phyloP scores from a whole-genome alignment of 1,139 yeast species.

The Magnusiomyces magnusii region DNA sequence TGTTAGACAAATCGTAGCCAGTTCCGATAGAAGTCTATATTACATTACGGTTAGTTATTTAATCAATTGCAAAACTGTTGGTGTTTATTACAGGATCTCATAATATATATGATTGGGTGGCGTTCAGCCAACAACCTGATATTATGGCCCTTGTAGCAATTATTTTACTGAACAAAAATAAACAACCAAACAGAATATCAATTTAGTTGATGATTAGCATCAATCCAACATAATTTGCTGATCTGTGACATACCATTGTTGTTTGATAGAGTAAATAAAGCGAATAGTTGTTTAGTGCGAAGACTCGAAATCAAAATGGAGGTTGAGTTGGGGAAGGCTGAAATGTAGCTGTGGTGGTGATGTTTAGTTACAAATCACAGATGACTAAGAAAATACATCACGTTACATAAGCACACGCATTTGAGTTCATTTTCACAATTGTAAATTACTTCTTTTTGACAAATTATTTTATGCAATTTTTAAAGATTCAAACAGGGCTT shows the following conservation, averaged over 20 bases:
- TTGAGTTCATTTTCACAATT: too few species aligned
- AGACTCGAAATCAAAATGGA: not conserved
- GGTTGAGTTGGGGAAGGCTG: not conserved
- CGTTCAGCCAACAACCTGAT: not conserved
- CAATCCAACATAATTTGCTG: not conserved
- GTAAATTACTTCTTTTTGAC: too few species aligned
- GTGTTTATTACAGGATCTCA: not conserved
- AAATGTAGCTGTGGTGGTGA: not conserved
- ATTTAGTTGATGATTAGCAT: not conserved
- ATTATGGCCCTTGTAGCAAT: too few species aligned
- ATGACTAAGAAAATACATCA: not conserved
- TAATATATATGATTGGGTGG: not conserved
- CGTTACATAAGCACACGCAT: too few species aligned
- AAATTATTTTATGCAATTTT: too few species aligned
- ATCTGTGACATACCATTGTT: not conserved
- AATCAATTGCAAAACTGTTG: not conserved
- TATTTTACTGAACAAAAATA: not conserved
- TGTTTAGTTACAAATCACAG: not conserved
- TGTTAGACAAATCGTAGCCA: conserved; percentile 92
- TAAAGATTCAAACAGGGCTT: too few species aligned
- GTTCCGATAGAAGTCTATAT: conserved; percentile 85
- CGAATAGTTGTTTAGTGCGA: not conserved
- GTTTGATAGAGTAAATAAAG: not conserved
- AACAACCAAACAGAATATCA: too few species aligned
- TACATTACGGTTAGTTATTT: not conserved